Base-by-base conservation (phyloP, 495 filamentous ascomycete species). In the Penicillium coprophilum region DNA sequence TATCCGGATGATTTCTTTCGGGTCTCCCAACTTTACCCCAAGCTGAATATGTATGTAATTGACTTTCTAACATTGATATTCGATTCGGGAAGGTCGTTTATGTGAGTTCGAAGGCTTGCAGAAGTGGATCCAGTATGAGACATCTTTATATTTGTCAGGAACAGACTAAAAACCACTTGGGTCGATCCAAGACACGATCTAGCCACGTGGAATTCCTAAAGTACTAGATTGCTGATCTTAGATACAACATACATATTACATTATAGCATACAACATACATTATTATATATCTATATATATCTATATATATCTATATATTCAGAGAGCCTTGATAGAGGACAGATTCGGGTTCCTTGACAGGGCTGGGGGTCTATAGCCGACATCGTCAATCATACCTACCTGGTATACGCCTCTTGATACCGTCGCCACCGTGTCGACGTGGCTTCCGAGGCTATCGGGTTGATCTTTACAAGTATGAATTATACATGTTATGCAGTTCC, bases 151-250 rank as follows among this genome's bases (percentile, higher is more conserved):
- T 38, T 38, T 2, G 34, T 38, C 34, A 38, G 34, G 34, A n/a
- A 46, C 23, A 27, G 28, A 28, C 21, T 23, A 23, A n/a, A 45
- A 27, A 13, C 41, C 21, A 24, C 41, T 27, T 45, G 8, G 23
- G 13, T 46, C 23, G 23, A 46, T 44, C 19, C 41, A 13, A 28
- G 23, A 28, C 43, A 12, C 15, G 45, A 47, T 47, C 45, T 47
- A 47, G 15, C 45, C 45, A 47, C 45, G 45, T 47, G 45, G 45
- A 8, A 47, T 31, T 27, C 5, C 20, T 2, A 43, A 43, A 23
- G 40, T 43, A 43, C 40, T 13, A 43, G 10, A 13, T 23, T 13
- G 20, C 9, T 43, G 40, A 43, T 43, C 40, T 17, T 38, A 38
- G 7, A 38, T 38, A 15, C 34, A 38, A n/a, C 13, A 1, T 15